These are phyloP conservation scores for Aspergillus floridensis DNA, from an alignment of 2,329 filamentous ascomycete genomes.

Conservation along the genomic window DNA sequence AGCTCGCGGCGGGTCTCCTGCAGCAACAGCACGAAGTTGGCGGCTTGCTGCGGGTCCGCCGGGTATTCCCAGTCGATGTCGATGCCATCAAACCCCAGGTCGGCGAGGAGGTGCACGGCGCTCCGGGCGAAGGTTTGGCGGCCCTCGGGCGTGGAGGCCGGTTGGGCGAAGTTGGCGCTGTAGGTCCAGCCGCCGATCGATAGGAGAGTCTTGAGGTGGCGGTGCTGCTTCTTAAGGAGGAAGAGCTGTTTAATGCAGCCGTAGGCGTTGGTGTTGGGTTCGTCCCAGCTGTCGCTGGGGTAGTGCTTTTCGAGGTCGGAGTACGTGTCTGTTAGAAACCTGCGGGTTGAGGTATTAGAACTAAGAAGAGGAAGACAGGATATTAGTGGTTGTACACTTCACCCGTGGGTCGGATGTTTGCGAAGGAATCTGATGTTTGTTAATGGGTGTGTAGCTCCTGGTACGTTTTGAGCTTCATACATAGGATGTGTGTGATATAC, in stretches of 20 bases:
- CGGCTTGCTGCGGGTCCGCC: constrained; percentile 29
- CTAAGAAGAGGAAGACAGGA: neutral
- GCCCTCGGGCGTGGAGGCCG: constrained; percentile 58
- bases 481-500: constrained; percentile 83
- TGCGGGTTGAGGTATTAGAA: neutral
- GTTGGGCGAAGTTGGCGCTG: constrained; percentile 68
- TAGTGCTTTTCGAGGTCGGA: constrained; percentile 70
- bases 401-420: constrained; percentile 73
- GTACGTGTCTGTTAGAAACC: constrained; percentile 57
- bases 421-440: constrained; percentile 63
- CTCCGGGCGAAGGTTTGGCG: constrained; percentile 64
- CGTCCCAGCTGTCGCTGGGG: constrained; percentile 62
- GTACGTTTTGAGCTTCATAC: neutral
- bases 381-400: constrained; percentile 62
- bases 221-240: constrained; percentile 70
- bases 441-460: neutral
- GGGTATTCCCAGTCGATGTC: constrained; percentile 45
- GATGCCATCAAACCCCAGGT: constrained; percentile 63
- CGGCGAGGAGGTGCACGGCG: constrained; percentile 71
- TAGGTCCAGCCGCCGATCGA: constrained; percentile 81
- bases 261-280: constrained; percentile 69
- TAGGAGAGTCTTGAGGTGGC: constrained; percentile 74
- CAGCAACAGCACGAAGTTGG: constrained; percentile 34
- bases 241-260: constrained; percentile 75
- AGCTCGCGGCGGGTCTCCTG: constrained; percentile 27